phyloP scores from a whole-genome alignment of 306 rosid genomes.

The Ochetophila trinervis region DNA sequence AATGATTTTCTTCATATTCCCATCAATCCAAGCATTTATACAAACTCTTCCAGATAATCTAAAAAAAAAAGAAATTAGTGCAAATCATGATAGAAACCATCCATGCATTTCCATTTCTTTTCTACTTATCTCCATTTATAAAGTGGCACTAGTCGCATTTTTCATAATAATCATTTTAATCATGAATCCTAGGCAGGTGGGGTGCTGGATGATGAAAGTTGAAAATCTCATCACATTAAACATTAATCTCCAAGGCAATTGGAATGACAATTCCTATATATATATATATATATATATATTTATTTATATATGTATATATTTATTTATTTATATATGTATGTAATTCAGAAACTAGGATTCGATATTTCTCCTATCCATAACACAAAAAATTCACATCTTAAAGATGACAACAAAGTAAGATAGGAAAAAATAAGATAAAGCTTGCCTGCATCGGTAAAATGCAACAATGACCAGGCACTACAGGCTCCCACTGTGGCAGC shows the following conservation, averaged over 20 bases:
- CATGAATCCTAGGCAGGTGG: too few relatives aligned
- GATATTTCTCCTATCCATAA: neutral
- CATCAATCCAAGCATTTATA: neutral
- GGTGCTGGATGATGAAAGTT: too few relatives aligned
- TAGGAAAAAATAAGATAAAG: constrained; percentile 12
- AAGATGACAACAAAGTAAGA: constrained; percentile 11
- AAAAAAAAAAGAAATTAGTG: neutral
- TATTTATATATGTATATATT: too few relatives aligned
- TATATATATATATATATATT: too few relatives aligned
- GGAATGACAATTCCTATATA: too few relatives aligned
- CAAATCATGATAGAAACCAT: neutral
- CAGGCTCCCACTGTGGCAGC: constrained; percentile 82
- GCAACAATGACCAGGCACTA: constrained; percentile 90
- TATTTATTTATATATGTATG: too few relatives aligned
- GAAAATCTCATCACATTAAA: too few relatives aligned
- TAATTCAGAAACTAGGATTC: neutral
- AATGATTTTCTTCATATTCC: neutral
- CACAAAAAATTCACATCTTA: neutral
- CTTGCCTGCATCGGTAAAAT: constrained; percentile 82
- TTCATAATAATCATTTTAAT: neutral
- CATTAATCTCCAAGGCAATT: too few relatives aligned
- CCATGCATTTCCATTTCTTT: too few relatives aligned
- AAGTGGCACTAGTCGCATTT: neutral
- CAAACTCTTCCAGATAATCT: neutral
- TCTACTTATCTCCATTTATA: too few relatives aligned